Percentiles rank a stretch among this genome's conserved stretches.
Evolutionary conservation across 2,329 filamentous ascomycete genomes (phyloP).

Genomic region (Raffaelea ambrosiae): DNA sequence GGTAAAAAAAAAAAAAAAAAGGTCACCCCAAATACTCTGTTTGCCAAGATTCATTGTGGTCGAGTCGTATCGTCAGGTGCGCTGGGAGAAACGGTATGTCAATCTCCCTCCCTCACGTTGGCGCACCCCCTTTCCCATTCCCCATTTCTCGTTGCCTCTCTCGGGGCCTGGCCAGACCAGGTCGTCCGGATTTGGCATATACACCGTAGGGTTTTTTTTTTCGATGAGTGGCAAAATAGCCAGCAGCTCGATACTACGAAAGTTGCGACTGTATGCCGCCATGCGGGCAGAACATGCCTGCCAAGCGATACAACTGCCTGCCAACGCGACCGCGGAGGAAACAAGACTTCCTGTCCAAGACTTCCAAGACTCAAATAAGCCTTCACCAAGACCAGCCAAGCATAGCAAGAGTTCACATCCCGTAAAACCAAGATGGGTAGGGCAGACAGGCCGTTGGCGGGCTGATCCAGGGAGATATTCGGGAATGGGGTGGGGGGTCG

Average conservation of each 20-base stretch:
- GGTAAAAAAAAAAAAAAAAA: background rate
- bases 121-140: too few species aligned
- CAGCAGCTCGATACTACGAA: too few species aligned
- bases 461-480: too few species aligned
- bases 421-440: conserved; percentile 2
- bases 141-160: too few species aligned
- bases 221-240: too few species aligned
- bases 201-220: too few species aligned
- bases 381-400: background rate
- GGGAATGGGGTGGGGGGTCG: too few species aligned
- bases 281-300: background rate
- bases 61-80: conserved; percentile 7
- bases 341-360: background rate
- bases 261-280: too few species aligned
- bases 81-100: background rate
- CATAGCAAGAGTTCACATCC: background rate
- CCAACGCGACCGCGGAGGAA: background rate
- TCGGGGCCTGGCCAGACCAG: too few species aligned
- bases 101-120: too few species aligned
- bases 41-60: conserved; percentile 7
- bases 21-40: too few species aligned
- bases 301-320: background rate
- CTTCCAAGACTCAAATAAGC: background rate
- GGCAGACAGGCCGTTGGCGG: background rate
- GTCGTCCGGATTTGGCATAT: too few species aligned